Conservation (phyloP, 257 asterid genomes). For the Solanum medicagineum region DNA sequence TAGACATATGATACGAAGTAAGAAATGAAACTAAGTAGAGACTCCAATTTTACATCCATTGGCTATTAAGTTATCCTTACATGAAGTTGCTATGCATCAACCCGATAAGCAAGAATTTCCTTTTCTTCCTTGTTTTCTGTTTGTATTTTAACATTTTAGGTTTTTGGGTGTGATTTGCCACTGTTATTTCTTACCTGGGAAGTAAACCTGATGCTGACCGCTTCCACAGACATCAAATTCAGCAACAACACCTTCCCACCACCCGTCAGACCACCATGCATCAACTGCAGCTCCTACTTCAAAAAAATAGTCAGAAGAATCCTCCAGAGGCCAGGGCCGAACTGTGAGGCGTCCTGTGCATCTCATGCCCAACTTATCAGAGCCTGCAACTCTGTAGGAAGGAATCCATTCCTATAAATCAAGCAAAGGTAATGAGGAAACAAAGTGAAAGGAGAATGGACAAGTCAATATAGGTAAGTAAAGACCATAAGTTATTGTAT, state of each 20-base stretch:
- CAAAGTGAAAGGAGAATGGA: neutral
- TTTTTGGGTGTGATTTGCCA: neutral
- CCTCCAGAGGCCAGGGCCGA: neutral
- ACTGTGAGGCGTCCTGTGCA: neutral
- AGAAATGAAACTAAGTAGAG: neutral
- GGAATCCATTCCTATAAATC: conserved; percentile 31
- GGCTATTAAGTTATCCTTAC: neutral
- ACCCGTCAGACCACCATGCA: neutral
- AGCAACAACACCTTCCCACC: neutral
- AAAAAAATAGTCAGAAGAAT: neutral
- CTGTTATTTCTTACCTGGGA: neutral
- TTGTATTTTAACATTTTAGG: neutral
- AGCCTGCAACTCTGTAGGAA: neutral
- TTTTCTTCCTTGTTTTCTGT: neutral
- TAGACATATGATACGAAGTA: neutral
- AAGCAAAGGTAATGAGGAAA: neutral
- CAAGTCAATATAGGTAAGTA: neutral
- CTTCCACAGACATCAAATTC: neutral
- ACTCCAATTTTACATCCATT: neutral
- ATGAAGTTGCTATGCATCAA: neutral
- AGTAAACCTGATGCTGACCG: neutral
- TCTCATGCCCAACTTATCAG: neutral
- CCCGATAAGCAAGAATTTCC: neutral
- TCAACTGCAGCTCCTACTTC: neutral
- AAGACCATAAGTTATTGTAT: neutral